Base-by-base conservation (phyloP, 2,329 filamentous ascomycete genomes). In the Hypoxylon sp. region DNA sequence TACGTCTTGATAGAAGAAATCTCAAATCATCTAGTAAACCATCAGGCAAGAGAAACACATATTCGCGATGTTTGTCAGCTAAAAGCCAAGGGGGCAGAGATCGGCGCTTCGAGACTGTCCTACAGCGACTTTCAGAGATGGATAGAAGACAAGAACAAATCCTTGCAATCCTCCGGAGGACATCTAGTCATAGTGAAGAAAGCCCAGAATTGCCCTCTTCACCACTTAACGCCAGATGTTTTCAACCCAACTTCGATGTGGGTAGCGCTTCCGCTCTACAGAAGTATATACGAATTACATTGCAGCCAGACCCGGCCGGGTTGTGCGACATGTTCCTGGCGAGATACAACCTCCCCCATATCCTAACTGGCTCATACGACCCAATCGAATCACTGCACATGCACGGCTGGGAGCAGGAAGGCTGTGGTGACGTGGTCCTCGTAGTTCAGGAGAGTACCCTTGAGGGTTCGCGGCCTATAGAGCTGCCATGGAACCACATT, bases 281-380 rank as follows among this genome's bases (percentile, higher is more conserved):
- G 48, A 64, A 53, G 12, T 67, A 67, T 28, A 4, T 53, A 16
- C 49, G 54, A 36, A 52, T 53, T 16, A 67, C 61, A 30, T 40
- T 63, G 16, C 32, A 61, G 33, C 64, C 64, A 18, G 61, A 67
- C 22, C 61, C 61, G 4, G 20, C 28, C 22, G 40, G 56, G 42
- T 20, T 67, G 14, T 67, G 61, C 49, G 64, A 67, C 28, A 60
- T 61, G 38, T 67, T 67, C 36, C 30, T 67, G 42, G 64, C 64
- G 44, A 60, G 55, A 54, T 67, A 48, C 33, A 64, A 57, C 26
- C 38, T 65, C n/a, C 58, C 58, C 1, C 58, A 62, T 5, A 53
- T 67, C 30, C 55, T 67, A 22, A 57, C 64, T 16, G 60, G 64
- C 14, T 61, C 64, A 45, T 64, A 67, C 30, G 64, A 67, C 36